A percentile compares a stretch with the other conserved stretches of the same genome.
Conservation (phyloP, 2,329 filamentous ascomycete genomes). For the Claviceps sp. region DNA sequence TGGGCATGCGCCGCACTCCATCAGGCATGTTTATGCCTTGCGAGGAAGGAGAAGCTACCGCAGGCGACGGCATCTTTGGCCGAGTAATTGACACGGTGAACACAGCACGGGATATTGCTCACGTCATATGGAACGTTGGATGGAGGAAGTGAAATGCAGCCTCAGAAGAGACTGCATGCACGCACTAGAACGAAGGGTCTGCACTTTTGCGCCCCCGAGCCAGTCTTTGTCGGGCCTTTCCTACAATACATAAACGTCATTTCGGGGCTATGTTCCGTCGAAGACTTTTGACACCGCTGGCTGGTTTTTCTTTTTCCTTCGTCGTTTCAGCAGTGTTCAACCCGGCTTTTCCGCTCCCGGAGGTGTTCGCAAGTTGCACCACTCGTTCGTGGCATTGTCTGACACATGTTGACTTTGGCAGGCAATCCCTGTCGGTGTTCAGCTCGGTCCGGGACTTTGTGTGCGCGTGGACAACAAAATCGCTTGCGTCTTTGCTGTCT, state of each 20-base stretch:
- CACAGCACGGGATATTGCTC: constrained; percentile 55
- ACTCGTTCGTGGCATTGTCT: neutral
- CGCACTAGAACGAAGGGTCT: too few species aligned
- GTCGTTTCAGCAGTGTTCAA: neutral
- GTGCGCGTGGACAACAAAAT: neutral
- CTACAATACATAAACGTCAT: too few species aligned
- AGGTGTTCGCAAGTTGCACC: neutral
- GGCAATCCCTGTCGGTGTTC: neutral
- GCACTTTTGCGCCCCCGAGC: too few species aligned
- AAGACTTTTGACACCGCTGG: neutral
- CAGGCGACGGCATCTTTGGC: constrained; percentile 55
- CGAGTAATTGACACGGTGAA: constrained; percentile 71
- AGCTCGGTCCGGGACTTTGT: neutral
- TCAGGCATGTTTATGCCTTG: constrained; percentile 90
- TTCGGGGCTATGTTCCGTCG: too few species aligned
- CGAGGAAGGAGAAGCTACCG: constrained; percentile 54
- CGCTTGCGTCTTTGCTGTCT: neutral
- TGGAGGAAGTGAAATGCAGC: constrained; percentile 38
- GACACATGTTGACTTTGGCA: neutral
- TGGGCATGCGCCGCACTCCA: constrained; percentile 60
- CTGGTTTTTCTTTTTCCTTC: neutral
- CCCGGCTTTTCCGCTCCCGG: neutral
- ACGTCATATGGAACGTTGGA: constrained; percentile 60
- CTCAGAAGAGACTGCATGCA: too few species aligned
- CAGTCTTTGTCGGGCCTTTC: too few species aligned